Evolutionary conservation across 805 yeast genomes (phyloP).

Genomic region (Ogataea methanolica): DNA sequence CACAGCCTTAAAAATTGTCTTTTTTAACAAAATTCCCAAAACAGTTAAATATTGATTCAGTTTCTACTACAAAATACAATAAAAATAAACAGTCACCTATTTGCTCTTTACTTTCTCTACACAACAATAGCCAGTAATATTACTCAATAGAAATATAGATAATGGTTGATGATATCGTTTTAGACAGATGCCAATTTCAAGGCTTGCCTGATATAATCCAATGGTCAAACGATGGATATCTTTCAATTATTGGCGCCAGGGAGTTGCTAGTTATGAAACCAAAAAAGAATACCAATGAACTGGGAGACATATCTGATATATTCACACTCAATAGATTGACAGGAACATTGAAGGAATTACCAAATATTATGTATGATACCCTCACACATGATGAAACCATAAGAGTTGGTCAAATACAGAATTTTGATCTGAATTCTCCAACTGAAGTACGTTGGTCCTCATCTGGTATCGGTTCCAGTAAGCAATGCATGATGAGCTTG

Average conservation of each 20-base stretch:
- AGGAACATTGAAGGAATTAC: slow-evolving; percentile 8
- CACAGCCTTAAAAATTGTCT: too few species aligned
- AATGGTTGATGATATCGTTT: too few species aligned
- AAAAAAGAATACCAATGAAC: background rate
- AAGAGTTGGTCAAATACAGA: slow-evolving; percentile 15
- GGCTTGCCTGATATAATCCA: background rate
- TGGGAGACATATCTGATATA: background rate
- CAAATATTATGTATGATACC: slow-evolving; percentile 9
- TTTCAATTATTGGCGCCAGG: background rate
- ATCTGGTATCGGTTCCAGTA: slow-evolving; percentile 11
- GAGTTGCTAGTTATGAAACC: background rate
- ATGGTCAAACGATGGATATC: background rate
- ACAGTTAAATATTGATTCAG: too few species aligned
- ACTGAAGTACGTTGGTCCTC: slow-evolving; percentile 20
- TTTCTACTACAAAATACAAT: too few species aligned
- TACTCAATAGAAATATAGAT: too few species aligned
- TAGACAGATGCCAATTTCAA: too few species aligned
- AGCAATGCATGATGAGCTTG: slow-evolving; percentile 11
- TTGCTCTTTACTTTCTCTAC: too few species aligned
- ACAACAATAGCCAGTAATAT: too few species aligned
- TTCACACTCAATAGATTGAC: background rate
- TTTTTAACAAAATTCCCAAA: too few species aligned
- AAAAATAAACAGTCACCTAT: too few species aligned
- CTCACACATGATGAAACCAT: slow-evolving; percentile 14
- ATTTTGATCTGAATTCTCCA: slow-evolving; percentile 7